phyloP scores from a whole-genome alignment of 2,329 filamentous ascomycete genomes.

The Colletotrichum theobromicola region DNA sequence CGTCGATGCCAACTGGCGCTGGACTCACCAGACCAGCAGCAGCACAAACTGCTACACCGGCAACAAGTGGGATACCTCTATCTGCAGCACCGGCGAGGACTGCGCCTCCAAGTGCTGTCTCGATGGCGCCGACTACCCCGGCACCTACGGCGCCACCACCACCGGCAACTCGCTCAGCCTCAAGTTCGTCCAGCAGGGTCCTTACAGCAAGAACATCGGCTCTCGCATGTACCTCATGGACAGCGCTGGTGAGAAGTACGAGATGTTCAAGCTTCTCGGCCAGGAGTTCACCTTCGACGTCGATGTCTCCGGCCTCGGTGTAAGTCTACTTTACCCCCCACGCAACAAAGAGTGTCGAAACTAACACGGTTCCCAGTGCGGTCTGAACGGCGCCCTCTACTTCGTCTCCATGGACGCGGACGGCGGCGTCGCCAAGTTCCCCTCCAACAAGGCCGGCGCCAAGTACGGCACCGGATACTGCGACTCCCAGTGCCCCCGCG shows the following conservation, averaged over 20 bases:
- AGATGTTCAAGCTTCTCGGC: slow-evolving; percentile 43
- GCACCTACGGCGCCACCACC: slow-evolving; percentile 59
- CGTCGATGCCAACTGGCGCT: slow-evolving; percentile 67
- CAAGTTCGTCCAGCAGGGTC: slow-evolving; percentile 60
- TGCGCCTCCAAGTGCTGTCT: slow-evolving; percentile 58
- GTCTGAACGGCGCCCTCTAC: slow-evolving; percentile 75
- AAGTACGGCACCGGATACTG: slow-evolving; percentile 65
- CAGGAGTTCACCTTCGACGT: slow-evolving; percentile 77
- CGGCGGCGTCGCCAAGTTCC: slow-evolving; percentile 56
- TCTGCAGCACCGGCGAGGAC: slow-evolving; percentile 44
- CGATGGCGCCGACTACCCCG: slow-evolving; percentile 57
- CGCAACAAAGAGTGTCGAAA: too few species aligned
- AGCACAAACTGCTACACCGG: slow-evolving; percentile 63
- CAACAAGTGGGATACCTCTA: slow-evolving; percentile 50
- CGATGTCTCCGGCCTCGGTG: slow-evolving; percentile 65
- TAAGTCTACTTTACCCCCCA: background rate
- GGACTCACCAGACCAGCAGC: slow-evolving; percentile 53
- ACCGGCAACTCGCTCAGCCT: slow-evolving; percentile 56
- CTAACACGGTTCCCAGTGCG: slow-evolving; percentile 53
- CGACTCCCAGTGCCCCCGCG: slow-evolving; percentile 56
- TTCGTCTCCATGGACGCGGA: slow-evolving; percentile 66
- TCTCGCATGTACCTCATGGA: slow-evolving; percentile 70
- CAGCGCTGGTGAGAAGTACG: slow-evolving; percentile 63
- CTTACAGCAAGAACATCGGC: slow-evolving; percentile 52
- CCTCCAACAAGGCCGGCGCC: slow-evolving; percentile 56